These are phyloP conservation scores for Simplicillium sp. DNA, from an alignment of 2,329 filamentous ascomycete genomes.

Conservation along the genomic window DNA sequence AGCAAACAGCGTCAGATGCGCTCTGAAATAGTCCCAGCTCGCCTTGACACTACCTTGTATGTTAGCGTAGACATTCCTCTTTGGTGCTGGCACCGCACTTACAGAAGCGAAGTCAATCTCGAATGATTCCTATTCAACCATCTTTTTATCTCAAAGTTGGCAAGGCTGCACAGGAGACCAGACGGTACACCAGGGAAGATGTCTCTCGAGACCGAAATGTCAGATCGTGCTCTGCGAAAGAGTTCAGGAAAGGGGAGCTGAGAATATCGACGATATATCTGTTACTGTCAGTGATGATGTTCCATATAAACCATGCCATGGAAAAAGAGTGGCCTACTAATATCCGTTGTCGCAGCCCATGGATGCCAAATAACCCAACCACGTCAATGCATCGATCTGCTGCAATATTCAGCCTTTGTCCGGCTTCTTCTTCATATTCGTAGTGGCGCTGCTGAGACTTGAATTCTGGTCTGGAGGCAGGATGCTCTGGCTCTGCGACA, in stretches of 20 bases:
- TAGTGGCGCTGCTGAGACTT: conserved; percentile 33
- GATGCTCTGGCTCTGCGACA: conserved; percentile 48
- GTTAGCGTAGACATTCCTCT: too few species aligned
- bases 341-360: conserved; percentile 44
- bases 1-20: conserved; percentile 43
- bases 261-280: conserved; percentile 44
- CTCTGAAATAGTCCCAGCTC: conserved; percentile 31
- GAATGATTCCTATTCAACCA: conserved; percentile 12
- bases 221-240: conserved; percentile 15
- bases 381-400: conserved; percentile 23
- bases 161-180: conserved; percentile 3
- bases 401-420: conserved; percentile 26
- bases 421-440: conserved; percentile 37
- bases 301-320: neutral
- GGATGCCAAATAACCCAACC: conserved; percentile 40
- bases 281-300: conserved; percentile 5
- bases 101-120: conserved; percentile 5
- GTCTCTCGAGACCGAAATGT: conserved; percentile 19
- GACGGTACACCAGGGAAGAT: conserved; percentile 22
- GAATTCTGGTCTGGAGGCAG: conserved; percentile 24
- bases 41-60: conserved; percentile 16
- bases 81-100: neutral
- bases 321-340: conserved; percentile 25
- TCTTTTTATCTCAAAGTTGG: too few species aligned
- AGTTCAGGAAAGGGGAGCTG: conserved; percentile 38